These are phyloP conservation scores for Boletus reticulatus DNA, from an alignment of 768 basidiomycete species.

Conservation along the genomic window DNA sequence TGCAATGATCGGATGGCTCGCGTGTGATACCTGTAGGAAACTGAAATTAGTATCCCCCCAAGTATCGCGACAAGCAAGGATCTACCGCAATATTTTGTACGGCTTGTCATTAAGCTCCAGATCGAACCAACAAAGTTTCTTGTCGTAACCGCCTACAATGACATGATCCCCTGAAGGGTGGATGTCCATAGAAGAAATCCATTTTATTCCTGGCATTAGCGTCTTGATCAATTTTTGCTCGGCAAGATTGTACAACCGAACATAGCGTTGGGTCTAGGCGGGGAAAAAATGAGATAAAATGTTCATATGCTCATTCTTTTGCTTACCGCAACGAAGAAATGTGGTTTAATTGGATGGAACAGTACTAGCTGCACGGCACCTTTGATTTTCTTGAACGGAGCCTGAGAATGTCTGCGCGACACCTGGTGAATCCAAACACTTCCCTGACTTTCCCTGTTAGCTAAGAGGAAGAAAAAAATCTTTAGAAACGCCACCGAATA, in stretches of 20 bases:
- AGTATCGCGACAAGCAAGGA: background rate
- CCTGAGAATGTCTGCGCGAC: conserved; percentile 91
- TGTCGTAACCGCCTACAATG: conserved; percentile 96
- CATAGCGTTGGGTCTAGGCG: conserved; percentile 89
- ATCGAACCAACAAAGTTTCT: conserved; percentile 98
- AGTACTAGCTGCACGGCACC: conserved; percentile 86
- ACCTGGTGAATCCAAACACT: conserved; percentile 96
- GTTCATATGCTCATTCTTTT: conserved; percentile 6
- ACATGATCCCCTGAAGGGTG: conserved; percentile 96
- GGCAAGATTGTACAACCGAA: conserved; percentile 91
- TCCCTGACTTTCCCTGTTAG: conserved; percentile 67
- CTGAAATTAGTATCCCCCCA: conserved; percentile 10
- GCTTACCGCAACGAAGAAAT: conserved; percentile 96
- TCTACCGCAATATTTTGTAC: conserved; percentile 89
- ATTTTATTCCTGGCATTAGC: conserved; percentile 90
- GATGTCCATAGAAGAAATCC: conserved; percentile 97
- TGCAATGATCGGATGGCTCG: conserved; percentile 90
- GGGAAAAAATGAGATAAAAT: conserved; percentile 6
- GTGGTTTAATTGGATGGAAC: conserved; percentile 92
- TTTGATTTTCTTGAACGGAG: conserved; percentile 95
- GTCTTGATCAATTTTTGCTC: conserved; percentile 94
- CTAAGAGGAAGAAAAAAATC: conserved; percentile 33
- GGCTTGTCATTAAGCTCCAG: conserved; percentile 95
- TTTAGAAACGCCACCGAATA: conserved; percentile 5
- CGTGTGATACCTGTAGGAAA: conserved; percentile 73